phyloP scores from a whole-genome alignment of 495 filamentous ascomycete genomes.

The Bathelium albidoporum region DNA sequence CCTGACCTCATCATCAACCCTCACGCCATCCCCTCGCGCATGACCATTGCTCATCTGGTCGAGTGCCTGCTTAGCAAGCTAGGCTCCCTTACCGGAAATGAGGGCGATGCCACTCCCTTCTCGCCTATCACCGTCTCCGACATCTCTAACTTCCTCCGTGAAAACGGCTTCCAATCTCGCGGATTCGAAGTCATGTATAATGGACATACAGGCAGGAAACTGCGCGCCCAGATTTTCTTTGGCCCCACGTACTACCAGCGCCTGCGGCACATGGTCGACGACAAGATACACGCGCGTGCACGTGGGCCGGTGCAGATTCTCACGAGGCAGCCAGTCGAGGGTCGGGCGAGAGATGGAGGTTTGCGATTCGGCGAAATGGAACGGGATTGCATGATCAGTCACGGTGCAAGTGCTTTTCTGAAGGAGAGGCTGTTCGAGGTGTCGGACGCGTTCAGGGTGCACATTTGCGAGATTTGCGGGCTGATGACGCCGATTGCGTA shows the following conservation, averaged over 20 bases:
- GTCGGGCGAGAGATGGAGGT: slow-evolving; percentile 93
- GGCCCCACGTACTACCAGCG: slow-evolving; percentile 99
- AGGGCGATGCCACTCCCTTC: slow-evolving; percentile 96
- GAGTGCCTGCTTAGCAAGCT: slow-evolving; percentile 97
- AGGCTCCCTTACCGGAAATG: slow-evolving; percentile 74
- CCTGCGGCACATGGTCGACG: slow-evolving; percentile 97
- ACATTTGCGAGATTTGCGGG: slow-evolving; percentile 97
- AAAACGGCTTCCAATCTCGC: slow-evolving; percentile 90
- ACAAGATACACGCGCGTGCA: slow-evolving; percentile 98
- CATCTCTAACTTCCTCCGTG: slow-evolving; percentile 79
- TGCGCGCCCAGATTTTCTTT: slow-evolving; percentile 89
- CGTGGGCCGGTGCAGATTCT: slow-evolving; percentile 94
- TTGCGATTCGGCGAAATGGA: slow-evolving; percentile 99
- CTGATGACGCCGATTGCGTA: slow-evolving; percentile 99
- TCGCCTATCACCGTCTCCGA: slow-evolving; percentile 94
- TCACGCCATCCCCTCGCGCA: slow-evolving; percentile 98
- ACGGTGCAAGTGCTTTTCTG: slow-evolving; percentile 90
- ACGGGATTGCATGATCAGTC: slow-evolving; percentile 99
- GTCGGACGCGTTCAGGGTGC: slow-evolving; percentile 94
- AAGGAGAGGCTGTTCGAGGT: slow-evolving; percentile 97
- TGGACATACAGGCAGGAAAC: slow-evolving; percentile 87
- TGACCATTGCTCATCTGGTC: slow-evolving; percentile 99
- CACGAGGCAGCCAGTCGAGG: slow-evolving; percentile 96
- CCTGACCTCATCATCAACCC: slow-evolving; percentile 99
- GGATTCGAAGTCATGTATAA: slow-evolving; percentile 99